These are phyloP conservation scores for Zygosaccharomyces kombuchaensis DNA, from an alignment of 805 yeast species.

Conservation along the genomic window DNA sequence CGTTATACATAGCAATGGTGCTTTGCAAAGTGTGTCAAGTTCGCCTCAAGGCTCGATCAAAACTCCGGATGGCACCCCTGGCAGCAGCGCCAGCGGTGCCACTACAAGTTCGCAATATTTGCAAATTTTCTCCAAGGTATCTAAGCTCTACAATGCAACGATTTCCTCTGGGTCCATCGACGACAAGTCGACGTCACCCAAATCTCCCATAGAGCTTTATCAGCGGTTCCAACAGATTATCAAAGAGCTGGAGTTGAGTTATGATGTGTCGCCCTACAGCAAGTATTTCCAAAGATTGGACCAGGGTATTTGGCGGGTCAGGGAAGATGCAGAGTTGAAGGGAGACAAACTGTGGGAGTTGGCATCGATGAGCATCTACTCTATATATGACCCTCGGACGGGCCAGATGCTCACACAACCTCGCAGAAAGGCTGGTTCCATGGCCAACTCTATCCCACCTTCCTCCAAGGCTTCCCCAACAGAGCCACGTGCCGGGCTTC, in stretches of 20 bases:
- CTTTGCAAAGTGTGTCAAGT: slow-evolving; percentile 17
- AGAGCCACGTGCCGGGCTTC: slow-evolving; percentile 6
- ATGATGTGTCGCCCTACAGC: slow-evolving; percentile 30
- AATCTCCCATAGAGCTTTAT: slow-evolving; percentile 33
- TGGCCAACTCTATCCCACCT: slow-evolving; percentile 18
- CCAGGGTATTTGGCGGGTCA: slow-evolving; percentile 30
- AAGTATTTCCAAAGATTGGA: slow-evolving; percentile 28
- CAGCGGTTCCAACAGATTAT: slow-evolving; percentile 35
- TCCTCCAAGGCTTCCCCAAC: slow-evolving; percentile 26
- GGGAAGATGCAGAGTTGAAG: slow-evolving; percentile 24
- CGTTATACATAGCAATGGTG: slow-evolving; percentile 16
- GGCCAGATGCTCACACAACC: slow-evolving; percentile 27
- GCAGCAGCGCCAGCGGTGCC: slow-evolving; percentile 5
- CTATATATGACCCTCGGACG: slow-evolving; percentile 27
- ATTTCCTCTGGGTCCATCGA: slow-evolving; percentile 26
- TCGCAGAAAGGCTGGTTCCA: slow-evolving; percentile 18
- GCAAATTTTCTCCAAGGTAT: slow-evolving; percentile 24
- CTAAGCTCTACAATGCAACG: slow-evolving; percentile 29
- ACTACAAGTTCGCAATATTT: slow-evolving; percentile 14
- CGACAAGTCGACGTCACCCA: slow-evolving; percentile 32
- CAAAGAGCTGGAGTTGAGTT: slow-evolving; percentile 32
- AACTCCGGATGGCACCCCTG: slow-evolving; percentile 21
- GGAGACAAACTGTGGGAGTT: slow-evolving; percentile 31
- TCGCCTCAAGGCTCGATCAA: slow-evolving; percentile 27
- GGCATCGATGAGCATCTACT: slow-evolving; percentile 24